Conservation (phyloP, 2,329 filamentous ascomycete genomes). For the Geosmithia putterillii region DNA sequence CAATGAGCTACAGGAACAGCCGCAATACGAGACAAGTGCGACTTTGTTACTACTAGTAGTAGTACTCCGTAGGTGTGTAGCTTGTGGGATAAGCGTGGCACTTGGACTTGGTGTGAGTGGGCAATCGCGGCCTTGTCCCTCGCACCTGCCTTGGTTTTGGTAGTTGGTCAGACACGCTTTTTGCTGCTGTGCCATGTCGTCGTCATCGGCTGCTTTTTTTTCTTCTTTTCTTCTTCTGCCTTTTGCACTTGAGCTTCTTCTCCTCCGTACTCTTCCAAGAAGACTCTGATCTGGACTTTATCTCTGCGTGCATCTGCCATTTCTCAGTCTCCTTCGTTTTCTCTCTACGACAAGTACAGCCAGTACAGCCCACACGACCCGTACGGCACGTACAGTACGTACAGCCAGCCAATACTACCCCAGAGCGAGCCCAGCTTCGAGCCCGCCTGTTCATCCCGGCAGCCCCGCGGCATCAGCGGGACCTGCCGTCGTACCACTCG, state of each 20-base stretch:
- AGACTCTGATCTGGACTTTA: not conserved
- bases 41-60: no score
- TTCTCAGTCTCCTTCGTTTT: no score
- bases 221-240: not conserved
- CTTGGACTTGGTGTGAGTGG: not conserved
- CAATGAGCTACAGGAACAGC: no score
- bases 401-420: no score
- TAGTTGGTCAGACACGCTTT: not conserved
- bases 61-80: no score
- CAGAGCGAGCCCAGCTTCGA: not conserved
- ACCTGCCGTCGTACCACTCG: not conserved
- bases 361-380: no score
- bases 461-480: not conserved
- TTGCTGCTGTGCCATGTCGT: not conserved
- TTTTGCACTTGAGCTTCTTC: no score
- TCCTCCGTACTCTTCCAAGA: not conserved
- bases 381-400: no score
- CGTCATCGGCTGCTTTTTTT: not conserved
- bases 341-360: no score
- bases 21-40: not conserved
- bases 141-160: not conserved
- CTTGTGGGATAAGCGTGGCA: not conserved
- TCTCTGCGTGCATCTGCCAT: not conserved
- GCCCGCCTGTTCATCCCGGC: not conserved
- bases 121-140: not conserved